Evolutionary conservation across 306 rosid genomes (phyloP), one percentile per base, ranked within the genome.

Genomic region (Sicyos edulis): DNA sequence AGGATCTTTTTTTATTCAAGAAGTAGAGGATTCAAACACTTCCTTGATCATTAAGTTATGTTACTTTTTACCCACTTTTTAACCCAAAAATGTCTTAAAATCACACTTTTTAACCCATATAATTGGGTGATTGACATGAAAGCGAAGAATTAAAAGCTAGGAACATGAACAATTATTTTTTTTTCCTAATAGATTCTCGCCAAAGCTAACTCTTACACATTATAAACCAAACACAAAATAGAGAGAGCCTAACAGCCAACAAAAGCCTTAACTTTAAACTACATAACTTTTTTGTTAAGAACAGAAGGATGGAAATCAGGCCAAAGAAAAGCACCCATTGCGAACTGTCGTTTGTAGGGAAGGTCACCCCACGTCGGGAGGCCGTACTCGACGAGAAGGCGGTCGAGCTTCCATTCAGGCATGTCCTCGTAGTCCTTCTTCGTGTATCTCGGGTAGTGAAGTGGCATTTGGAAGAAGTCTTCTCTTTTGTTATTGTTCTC

Each of bases 301-400:
- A 62, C 22, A 37, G 68, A 62, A 14, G 58, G 47, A 17, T 73
- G 62, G 16, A 59, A 56, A 26, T 74, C 79, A 12, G 88, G 83
- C 96, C 97, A 89, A 61, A 89, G 92, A 72, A 92, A 86, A 70
- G 97, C 87, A 19, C 95, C 96, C 76, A 85, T 87, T 8, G 97
- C 97, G 72, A 79, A 89, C 37, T 82, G 72, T 67, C 92, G 78
- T 83, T 89, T 88, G 85, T 77, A 83, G 17, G 86, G 81, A 86
- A 92, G 83, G 80, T 89, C 85, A 44, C 92, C 96, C 3, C 77
- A 47, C 5, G 83, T 57, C 10, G 91, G 77, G 74, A 88, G 72
- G 13, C 97, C 97, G 72, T 92, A 89, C 66, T 89, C 88, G n/a
- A 82, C 56, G 20, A 92, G 92, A 21, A 92, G 88, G 5, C 75